Evolutionary conservation across 768 basidiomycete genomes (phyloP).

Genomic region (Auriscalpium microsporum): DNA sequence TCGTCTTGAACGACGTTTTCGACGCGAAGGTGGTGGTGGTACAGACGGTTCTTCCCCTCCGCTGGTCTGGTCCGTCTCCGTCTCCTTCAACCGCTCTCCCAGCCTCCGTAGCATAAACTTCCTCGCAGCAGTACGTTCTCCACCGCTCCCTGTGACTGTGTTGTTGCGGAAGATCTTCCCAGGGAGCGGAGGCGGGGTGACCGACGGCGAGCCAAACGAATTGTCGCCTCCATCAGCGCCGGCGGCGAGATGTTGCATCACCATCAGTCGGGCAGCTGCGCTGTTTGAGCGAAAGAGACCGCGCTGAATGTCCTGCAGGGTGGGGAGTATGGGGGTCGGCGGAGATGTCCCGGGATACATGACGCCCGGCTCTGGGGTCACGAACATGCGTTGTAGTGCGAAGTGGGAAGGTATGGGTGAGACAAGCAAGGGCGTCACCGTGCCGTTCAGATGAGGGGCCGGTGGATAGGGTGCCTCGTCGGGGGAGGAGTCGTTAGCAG

Average conservation of each 20-base stretch:
- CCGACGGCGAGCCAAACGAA: conserved; percentile 37
- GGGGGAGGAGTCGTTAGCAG: conserved; percentile 63
- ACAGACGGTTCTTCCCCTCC: conserved; percentile 42
- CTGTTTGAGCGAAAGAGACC: conserved; percentile 87
- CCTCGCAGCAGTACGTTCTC: conserved; percentile 67
- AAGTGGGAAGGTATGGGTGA: conserved; percentile 53
- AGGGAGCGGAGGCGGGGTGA: conserved; percentile 39
- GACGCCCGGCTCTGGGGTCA: conserved; percentile 43
- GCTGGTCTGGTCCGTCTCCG: conserved; percentile 54
- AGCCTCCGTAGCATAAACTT: conserved; percentile 58
- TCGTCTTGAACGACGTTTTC: conserved; percentile 13
- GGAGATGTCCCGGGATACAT: conserved; percentile 61
- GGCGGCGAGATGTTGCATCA: conserved; percentile 81
- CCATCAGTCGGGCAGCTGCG: conserved; percentile 68
- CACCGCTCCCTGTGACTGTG: conserved; percentile 75
- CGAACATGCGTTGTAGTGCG: conserved; percentile 17
- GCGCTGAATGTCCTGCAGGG: conserved; percentile 69
- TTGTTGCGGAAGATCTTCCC: conserved; percentile 53
- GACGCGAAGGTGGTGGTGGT: conserved; percentile 4
- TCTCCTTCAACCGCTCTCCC: conserved; percentile 48
- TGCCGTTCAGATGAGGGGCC: conserved; percentile 8
- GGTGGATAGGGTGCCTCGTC: conserved; percentile 31
- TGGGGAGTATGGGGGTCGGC: conserved; percentile 60
- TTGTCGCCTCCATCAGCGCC: conserved; percentile 58
- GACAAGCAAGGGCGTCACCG: conserved; percentile 29